Evolutionary conservation across 495 filamentous ascomycete genomes (phyloP).

Genomic region (Penicillium chermesinum): DNA sequence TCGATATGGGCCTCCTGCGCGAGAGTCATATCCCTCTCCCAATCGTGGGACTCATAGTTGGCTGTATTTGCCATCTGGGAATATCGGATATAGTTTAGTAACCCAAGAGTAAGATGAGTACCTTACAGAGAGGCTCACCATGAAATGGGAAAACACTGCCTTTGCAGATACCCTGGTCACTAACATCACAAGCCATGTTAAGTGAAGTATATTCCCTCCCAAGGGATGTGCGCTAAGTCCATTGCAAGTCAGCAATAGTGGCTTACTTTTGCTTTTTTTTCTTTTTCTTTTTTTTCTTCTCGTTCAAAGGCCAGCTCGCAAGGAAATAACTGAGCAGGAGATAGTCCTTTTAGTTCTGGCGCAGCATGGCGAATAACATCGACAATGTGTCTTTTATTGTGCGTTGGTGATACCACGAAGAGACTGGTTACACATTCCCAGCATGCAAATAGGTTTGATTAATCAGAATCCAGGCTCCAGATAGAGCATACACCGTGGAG

Average conservation of each 20-base stretch:
- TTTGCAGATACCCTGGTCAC: constrained; percentile 1
- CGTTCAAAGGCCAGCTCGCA: too few relatives aligned
- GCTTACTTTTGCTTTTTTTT: too few relatives aligned
- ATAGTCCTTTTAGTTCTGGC: too few relatives aligned
- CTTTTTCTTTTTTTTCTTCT: background rate
- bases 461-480: too few relatives aligned
- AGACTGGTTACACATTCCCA: too few relatives aligned
- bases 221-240: background rate
- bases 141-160: constrained; percentile 35
- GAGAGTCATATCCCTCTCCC: constrained; percentile 52
- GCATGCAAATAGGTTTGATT: too few relatives aligned
- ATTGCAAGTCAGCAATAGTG: background rate
- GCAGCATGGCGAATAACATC: too few relatives aligned
- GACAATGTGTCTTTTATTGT: too few relatives aligned
- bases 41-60: constrained; percentile 38
- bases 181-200: background rate
- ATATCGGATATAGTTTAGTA: background rate
- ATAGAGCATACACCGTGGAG: too few relatives aligned
- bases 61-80: constrained; percentile 23
- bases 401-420: too few relatives aligned
- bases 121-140: constrained; percentile 13
- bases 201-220: background rate
- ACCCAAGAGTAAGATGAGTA: background rate
- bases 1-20: constrained; percentile 63
- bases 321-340: too few relatives aligned